These are phyloP conservation scores for Ophiosphaerella narmari DNA, from an alignment of 2,329 filamentous ascomycete species.

Conservation along the genomic window DNA sequence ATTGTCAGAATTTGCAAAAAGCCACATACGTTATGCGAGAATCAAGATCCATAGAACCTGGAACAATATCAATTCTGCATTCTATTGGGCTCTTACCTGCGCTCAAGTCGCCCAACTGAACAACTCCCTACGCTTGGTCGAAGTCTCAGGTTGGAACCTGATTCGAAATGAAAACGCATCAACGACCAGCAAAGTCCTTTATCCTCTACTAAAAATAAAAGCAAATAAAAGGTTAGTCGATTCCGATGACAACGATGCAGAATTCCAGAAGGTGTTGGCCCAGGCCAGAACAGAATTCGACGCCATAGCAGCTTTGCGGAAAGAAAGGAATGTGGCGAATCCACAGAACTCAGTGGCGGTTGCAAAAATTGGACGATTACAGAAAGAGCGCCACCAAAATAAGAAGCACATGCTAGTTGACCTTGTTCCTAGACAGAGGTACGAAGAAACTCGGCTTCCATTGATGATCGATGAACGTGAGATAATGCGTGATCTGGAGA, in stretches of 20 bases:
- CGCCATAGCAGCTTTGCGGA: conserved; percentile 5
- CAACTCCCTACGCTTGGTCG: conserved; percentile 12
- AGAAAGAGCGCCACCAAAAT: background rate
- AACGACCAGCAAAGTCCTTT: conserved; percentile 8
- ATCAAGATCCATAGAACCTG: conserved; percentile 6
- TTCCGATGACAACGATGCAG: background rate
- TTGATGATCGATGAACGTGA: background rate
- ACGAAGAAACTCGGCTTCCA: background rate
- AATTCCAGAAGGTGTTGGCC: conserved; percentile 6
- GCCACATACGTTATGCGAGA: conserved; percentile 21
- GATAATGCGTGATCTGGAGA: conserved; percentile 8
- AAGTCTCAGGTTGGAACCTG: conserved; percentile 16
- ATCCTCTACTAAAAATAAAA: conserved; percentile 28
- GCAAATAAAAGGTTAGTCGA: conserved; percentile 17
- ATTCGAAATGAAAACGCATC: background rate
- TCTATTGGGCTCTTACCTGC: conserved; percentile 33
- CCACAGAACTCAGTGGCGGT: background rate
- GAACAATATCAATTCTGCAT: background rate
- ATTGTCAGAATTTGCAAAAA: conserved; percentile 17
- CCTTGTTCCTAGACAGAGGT: background rate
- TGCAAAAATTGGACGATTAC: background rate
- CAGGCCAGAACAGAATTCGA: conserved; percentile 10
- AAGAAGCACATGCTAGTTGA: background rate
- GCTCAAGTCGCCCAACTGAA: conserved; percentile 27
- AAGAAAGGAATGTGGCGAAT: conserved; percentile 8